Evolutionary conservation across 164 flowering plant species (phyloP).

Genomic region (Magnolia kwangsiensis): DNA sequence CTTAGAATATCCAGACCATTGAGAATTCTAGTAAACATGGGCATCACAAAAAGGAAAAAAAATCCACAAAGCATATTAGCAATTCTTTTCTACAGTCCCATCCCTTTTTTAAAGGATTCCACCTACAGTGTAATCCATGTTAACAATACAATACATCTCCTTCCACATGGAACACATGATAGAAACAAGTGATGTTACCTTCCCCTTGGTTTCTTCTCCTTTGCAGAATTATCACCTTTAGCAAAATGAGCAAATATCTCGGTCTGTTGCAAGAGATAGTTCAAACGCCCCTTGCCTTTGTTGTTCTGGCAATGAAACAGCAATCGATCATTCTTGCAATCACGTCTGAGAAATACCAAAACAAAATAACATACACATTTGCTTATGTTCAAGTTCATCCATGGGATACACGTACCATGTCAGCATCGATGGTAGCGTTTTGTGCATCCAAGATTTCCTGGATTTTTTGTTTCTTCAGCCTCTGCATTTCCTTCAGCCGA

Average conservation of each 20-base stretch:
- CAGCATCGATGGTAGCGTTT: constrained; percentile 91
- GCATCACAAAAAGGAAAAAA: background rate
- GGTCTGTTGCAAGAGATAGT: constrained; percentile 92
- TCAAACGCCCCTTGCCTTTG: constrained; percentile 87
- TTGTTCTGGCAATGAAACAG: constrained; percentile 50
- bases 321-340: background rate
- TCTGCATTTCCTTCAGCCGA: constrained; percentile 76
- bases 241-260: constrained; percentile 98
- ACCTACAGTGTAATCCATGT: background rate
- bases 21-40: background rate
- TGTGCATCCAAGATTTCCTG: constrained; percentile 81
- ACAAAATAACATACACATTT: background rate
- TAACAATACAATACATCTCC: background rate
- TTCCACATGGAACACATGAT: background rate
- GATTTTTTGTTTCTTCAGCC: constrained; percentile 77
- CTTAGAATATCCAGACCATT: background rate
- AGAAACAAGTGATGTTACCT: constrained; percentile 41
- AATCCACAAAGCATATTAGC: background rate
- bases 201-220: constrained; percentile 73
- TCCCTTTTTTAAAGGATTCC: background rate
- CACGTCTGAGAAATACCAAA: background rate
- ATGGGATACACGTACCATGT: constrained; percentile 54
- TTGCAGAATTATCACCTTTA: constrained; percentile 62
- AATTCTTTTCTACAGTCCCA: background rate
- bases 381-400: background rate